Evolutionary conservation across 352 stramenopile species (phyloP).

Genomic region (Globisporangium paroecandrum): DNA sequence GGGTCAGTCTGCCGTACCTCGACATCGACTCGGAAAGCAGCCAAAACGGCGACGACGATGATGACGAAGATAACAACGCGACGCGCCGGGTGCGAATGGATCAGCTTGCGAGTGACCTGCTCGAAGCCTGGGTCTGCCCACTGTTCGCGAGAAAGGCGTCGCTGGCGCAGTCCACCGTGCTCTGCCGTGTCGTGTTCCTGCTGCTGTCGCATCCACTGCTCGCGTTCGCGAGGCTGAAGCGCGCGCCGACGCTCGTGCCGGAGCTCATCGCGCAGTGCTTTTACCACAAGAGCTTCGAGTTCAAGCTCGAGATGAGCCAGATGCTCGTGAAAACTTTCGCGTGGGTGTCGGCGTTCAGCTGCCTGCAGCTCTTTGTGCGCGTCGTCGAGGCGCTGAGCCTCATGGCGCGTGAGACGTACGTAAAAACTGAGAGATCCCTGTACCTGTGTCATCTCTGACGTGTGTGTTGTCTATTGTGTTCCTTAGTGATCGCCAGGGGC

Average conservation of each 20-base stretch:
- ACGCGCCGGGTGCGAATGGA: slow-evolving; percentile 59
- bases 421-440: neutral
- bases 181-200: slow-evolving; percentile 65
- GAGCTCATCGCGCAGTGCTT: slow-evolving; percentile 65
- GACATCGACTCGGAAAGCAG: slow-evolving; percentile 51
- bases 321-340: slow-evolving; percentile 57
- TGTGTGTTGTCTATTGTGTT: neutral
- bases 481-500: slow-evolving; percentile 41
- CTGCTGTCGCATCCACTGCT: slow-evolving; percentile 67
- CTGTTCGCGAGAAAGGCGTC: slow-evolving; percentile 46
- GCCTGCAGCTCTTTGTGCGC: slow-evolving; percentile 39
- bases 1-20: slow-evolving; percentile 64
- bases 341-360: slow-evolving; percentile 51
- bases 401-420: slow-evolving; percentile 59
- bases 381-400: slow-evolving; percentile 59
- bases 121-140: slow-evolving; percentile 57
- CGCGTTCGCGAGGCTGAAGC: slow-evolving; percentile 44
- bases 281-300: slow-evolving; percentile 43
- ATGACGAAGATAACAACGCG: slow-evolving; percentile 41
- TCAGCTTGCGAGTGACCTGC: slow-evolving; percentile 40
- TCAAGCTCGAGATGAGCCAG: slow-evolving; percentile 52
- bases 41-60: slow-evolving; percentile 26
- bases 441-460: neutral
- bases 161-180: slow-evolving; percentile 38
- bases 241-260: slow-evolving; percentile 38